A percentile compares a stretch with the other conserved stretches of the same genome.
Evolutionary conservation across 176 grass and related monocot species (phyloP).

Genomic region (Musa schizocarpa): DNA sequence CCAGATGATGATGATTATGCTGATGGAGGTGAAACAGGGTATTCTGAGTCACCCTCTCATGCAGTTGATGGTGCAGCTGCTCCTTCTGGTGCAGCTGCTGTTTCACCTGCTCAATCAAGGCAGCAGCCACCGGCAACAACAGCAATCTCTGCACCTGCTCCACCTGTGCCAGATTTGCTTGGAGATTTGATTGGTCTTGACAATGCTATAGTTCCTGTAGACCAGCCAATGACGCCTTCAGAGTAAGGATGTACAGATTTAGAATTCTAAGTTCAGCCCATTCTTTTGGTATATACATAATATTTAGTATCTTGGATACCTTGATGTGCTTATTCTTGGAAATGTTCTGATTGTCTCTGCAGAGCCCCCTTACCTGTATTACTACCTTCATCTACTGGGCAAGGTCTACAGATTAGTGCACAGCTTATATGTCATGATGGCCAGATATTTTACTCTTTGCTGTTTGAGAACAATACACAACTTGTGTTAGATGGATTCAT

Average conservation of each 20-base stretch:
- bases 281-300: too few relatives aligned
- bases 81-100: slow-evolving; percentile 44
- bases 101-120: slow-evolving; percentile 42
- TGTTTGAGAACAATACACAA: slow-evolving; percentile 78
- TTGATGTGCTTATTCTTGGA: not conserved
- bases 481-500: slow-evolving; percentile 88
- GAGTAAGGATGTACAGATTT: slow-evolving; percentile 31
- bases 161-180: slow-evolving; percentile 80
- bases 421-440: slow-evolving; percentile 63
- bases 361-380: slow-evolving; percentile 80
- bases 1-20: slow-evolving; percentile 83
- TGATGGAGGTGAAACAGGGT: slow-evolving; percentile 61
- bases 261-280: too few relatives aligned
- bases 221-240: slow-evolving; percentile 48
- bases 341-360: slow-evolving; percentile 8
- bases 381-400: slow-evolving; percentile 66
- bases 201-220: slow-evolving; percentile 64
- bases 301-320: too few relatives aligned
- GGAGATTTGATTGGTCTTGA: slow-evolving; percentile 87
- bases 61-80: slow-evolving; percentile 62
- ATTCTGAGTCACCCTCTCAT: slow-evolving; percentile 88
- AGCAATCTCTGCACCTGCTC: slow-evolving; percentile 35
- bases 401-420: slow-evolving; percentile 94
- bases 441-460: slow-evolving; percentile 82
- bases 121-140: slow-evolving; percentile 22